A percentile compares a stretch with the other conserved stretches of the same genome.
Conservation (phyloP, 768 basidiomycete species). For the Termitomyces sp. region DNA sequence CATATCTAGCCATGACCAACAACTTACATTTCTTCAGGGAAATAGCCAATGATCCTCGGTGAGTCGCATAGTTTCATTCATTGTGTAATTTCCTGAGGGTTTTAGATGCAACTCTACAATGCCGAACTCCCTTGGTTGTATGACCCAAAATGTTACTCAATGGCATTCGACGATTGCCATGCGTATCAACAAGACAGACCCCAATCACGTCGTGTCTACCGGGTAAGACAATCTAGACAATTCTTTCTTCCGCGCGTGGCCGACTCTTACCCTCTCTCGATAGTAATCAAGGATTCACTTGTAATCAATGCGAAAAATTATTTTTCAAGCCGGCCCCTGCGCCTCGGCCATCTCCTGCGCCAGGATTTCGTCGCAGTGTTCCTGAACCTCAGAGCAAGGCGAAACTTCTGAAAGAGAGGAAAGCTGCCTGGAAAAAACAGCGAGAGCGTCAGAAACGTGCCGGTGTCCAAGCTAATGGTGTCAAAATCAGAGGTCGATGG, state of each 20-base stretch:
- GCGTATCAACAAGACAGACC: slow-evolving; percentile 42
- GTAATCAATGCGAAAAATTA: slow-evolving; percentile 49
- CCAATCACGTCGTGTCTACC: slow-evolving; percentile 59
- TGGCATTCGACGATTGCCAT: slow-evolving; percentile 48
- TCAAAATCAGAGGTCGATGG: slow-evolving; percentile 58
- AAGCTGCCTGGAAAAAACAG: slow-evolving; percentile 39
- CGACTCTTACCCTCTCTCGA: not conserved
- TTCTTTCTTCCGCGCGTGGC: slow-evolving; percentile 5
- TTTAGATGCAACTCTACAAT: slow-evolving; percentile 54
- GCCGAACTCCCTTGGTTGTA: slow-evolving; percentile 34
- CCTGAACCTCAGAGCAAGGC: slow-evolving; percentile 39
- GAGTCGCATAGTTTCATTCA: not conserved
- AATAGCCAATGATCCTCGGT: slow-evolving; percentile 64
- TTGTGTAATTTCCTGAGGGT: not conserved
- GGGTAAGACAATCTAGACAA: slow-evolving; percentile 35
- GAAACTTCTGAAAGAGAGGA: slow-evolving; percentile 41
- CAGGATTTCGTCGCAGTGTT: slow-evolving; percentile 30
- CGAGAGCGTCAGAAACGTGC: slow-evolving; percentile 28
- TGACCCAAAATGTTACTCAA: slow-evolving; percentile 43
- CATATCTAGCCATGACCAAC: slow-evolving; percentile 7
- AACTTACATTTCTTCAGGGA: slow-evolving; percentile 35
- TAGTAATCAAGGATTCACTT: slow-evolving; percentile 54
- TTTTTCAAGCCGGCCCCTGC: slow-evolving; percentile 36
- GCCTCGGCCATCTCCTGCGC: slow-evolving; percentile 33
- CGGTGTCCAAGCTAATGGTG: slow-evolving; percentile 28